Percentiles rank a stretch among this genome's conserved stretches.
These are phyloP conservation scores for Botrytis sinoallii DNA, from an alignment of 2,329 filamentous ascomycete species.

Conservation along the genomic window DNA sequence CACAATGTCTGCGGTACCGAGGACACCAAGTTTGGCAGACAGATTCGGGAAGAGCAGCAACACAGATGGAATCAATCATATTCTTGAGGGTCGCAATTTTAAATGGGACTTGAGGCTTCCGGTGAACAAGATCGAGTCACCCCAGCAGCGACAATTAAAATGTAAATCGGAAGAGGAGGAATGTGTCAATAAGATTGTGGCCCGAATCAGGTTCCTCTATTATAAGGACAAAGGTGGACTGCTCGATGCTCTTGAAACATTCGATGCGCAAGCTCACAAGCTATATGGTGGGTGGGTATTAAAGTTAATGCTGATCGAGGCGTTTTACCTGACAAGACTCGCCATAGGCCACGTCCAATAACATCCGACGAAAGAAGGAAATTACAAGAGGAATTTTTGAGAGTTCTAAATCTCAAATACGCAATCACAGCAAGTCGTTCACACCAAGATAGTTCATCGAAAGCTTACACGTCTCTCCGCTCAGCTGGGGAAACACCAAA, in stretches of 20 bases:
- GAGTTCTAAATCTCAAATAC: neutral
- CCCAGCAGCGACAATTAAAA: neutral
- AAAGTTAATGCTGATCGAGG: conserved; percentile 27
- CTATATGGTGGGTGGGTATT: conserved; percentile 25
- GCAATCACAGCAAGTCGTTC: neutral
- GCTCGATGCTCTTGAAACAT: neutral
- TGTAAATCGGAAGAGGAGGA: neutral
- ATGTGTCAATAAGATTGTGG: neutral
- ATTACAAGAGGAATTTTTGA: conserved; percentile 20
- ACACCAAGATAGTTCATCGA: neutral
- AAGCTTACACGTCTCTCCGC: neutral
- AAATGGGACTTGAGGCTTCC: conserved; percentile 2
- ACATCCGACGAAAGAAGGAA: conserved; percentile 15
- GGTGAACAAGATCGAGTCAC: neutral
- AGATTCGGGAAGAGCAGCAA: neutral
- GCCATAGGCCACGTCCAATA: conserved; percentile 19
- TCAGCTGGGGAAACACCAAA: neutral
- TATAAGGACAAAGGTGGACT: neutral
- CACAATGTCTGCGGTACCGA: conserved; percentile 1
- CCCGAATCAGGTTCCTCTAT: neutral
- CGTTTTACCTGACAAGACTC: conserved; percentile 23
- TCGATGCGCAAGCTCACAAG: neutral
- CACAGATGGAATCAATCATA: neutral
- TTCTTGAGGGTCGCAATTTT: neutral
- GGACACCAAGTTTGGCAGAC: neutral